Evolutionary conservation across 2,329 filamentous ascomycete species (phyloP).

Genomic region (Cercospora sojina): DNA sequence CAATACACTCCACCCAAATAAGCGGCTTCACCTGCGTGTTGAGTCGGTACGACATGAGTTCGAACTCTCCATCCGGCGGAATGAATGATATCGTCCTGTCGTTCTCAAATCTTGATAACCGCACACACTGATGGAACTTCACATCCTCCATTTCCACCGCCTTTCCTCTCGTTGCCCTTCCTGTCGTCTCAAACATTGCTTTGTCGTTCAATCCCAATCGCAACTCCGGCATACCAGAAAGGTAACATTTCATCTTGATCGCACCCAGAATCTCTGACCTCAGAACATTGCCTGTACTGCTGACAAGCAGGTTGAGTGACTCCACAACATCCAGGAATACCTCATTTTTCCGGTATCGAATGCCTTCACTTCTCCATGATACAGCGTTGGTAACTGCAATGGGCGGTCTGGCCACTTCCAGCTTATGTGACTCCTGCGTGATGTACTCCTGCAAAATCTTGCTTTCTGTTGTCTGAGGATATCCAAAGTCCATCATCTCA

Average conservation of each 20-base stretch:
- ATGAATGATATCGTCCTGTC: slow-evolving; percentile 99
- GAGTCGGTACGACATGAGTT: slow-evolving; percentile 98
- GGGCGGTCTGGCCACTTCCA: slow-evolving; percentile 91
- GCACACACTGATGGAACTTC: slow-evolving; percentile 98
- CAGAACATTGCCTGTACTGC: slow-evolving; percentile 88
- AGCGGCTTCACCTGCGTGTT: slow-evolving; percentile 98
- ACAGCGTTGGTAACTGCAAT: slow-evolving; percentile 98
- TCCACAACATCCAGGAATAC: slow-evolving; percentile 98
- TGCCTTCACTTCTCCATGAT: slow-evolving; percentile 96
- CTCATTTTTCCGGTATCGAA: slow-evolving; percentile 98
- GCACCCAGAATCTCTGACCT: slow-evolving; percentile 95
- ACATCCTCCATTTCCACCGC: slow-evolving; percentile 99
- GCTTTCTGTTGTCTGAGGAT: slow-evolving; percentile 95
- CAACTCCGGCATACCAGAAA: slow-evolving; percentile 96
- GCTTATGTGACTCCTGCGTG: slow-evolving; percentile 97
- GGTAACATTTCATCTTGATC: slow-evolving; percentile 99
- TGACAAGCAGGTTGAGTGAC: slow-evolving; percentile 92
- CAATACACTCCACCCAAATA: slow-evolving; percentile 98
- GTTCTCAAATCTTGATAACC: slow-evolving; percentile 94
- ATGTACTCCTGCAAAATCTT: slow-evolving; percentile 98
- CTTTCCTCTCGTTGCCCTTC: slow-evolving; percentile 88
- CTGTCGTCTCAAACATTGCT: slow-evolving; percentile 98
- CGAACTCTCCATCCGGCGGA: slow-evolving; percentile 95
- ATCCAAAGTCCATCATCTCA: slow-evolving; percentile 99
- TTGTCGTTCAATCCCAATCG: slow-evolving; percentile 96